Conservation (phyloP, 306 rosid genomes). For the Trifolium subterraneum region DNA sequence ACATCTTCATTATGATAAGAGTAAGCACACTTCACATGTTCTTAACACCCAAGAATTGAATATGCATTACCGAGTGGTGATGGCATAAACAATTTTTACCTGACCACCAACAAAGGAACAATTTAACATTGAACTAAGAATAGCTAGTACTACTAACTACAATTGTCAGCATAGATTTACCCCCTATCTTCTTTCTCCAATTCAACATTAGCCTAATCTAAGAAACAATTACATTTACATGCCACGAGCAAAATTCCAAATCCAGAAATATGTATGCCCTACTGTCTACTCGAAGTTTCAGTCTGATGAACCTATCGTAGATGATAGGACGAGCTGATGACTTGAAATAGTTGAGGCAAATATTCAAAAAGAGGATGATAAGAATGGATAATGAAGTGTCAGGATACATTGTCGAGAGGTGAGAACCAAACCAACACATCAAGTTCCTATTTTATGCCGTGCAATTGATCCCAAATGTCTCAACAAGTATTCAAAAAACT, state of each 20-base stretch:
- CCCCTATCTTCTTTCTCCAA: not conserved
- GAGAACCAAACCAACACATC: conserved; percentile 4
- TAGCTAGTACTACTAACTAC: not conserved
- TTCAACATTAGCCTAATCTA: conserved; percentile 21
- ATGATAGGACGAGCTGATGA: conserved; percentile 4
- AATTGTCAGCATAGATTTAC: conserved; percentile 12
- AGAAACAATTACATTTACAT: conserved; percentile 21
- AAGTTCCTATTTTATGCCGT: conserved; percentile 5
- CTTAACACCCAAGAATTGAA: conserved; percentile 5
- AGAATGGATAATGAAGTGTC: not conserved
- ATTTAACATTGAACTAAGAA: conserved; percentile 9
- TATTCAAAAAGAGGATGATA: conserved; percentile 7
- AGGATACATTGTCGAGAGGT: conserved; percentile 8
- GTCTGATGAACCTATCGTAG: conserved; percentile 15
- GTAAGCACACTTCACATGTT: conserved; percentile 19
- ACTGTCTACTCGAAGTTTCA: not conserved
- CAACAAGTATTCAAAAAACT: not conserved
- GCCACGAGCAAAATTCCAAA: conserved; percentile 19
- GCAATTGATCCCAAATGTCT: conserved; percentile 15
- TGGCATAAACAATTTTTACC: conserved; percentile 12
- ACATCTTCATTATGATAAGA: conserved; percentile 15
- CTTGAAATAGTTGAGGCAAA: conserved; percentile 2
- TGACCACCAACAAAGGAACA: conserved; percentile 21
- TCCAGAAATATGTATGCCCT: conserved; percentile 19
- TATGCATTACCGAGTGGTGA: conserved; percentile 9